Evolutionary conservation across 441 rosid species (phyloP).

Genomic region (Capsella rubella): DNA sequence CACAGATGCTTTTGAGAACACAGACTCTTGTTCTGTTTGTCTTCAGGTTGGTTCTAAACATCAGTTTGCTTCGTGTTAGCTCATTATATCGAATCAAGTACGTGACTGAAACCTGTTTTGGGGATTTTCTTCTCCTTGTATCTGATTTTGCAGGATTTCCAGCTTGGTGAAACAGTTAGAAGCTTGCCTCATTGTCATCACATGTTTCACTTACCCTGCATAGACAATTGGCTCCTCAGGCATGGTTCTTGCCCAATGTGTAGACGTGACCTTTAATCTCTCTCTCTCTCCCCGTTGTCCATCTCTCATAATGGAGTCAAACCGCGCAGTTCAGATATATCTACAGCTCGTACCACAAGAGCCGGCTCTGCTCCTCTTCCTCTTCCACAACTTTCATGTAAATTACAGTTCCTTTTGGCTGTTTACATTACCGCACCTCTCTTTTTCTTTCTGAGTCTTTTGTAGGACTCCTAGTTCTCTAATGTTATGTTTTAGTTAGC

Average conservation of each 20-base stretch:
- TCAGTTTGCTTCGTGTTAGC: constrained; percentile 14
- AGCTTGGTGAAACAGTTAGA: constrained; percentile 80
- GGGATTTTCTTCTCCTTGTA: constrained; percentile 5
- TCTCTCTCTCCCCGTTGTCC: not conserved
- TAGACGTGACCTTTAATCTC: constrained; percentile 73
- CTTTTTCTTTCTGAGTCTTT: not conserved
- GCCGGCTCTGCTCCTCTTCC: not conserved
- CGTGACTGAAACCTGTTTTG: not conserved
- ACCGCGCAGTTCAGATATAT: not conserved
- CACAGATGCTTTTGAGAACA: constrained; percentile 81
- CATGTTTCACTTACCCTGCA: constrained; percentile 94
- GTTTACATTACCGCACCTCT: constrained; percentile 17
- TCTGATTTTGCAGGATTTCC: constrained; percentile 74
- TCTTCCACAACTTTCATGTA: constrained; percentile 27
- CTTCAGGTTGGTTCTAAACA: constrained; percentile 87
- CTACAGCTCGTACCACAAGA: constrained; percentile 4
- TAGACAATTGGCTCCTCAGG: constrained; percentile 89
- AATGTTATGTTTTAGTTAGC: constrained; percentile 15
- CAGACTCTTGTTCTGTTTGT: constrained; percentile 88
- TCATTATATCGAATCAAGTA: not conserved
- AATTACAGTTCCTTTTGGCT: constrained; percentile 25
- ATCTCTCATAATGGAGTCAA: not conserved
- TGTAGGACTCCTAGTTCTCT: not conserved
- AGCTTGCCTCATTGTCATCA: constrained; percentile 93
- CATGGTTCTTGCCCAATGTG: constrained; percentile 96